Percentiles rank a stretch among this genome's conserved stretches.
These are phyloP conservation scores for Tolypocladium album DNA, from an alignment of 2,329 filamentous ascomycete species.

Conservation along the genomic window DNA sequence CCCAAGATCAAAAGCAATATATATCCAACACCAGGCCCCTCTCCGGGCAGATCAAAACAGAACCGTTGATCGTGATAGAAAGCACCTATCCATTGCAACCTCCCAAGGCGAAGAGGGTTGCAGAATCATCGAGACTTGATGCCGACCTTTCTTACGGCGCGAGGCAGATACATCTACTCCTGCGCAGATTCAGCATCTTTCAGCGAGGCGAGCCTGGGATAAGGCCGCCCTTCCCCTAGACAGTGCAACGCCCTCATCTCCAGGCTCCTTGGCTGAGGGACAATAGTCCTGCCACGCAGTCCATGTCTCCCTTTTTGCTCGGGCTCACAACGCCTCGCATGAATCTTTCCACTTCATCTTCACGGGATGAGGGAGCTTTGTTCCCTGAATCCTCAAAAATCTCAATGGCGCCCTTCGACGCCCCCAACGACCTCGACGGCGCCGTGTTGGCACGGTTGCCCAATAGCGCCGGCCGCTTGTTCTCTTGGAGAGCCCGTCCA, in stretches of 20 bases:
- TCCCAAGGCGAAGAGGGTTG: not conserved
- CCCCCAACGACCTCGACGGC: slow-evolving; percentile 21
- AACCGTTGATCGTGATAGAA: not conserved
- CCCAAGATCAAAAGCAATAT: not conserved
- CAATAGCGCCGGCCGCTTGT: slow-evolving; percentile 21
- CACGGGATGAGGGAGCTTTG: slow-evolving; percentile 9
- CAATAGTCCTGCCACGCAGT: slow-evolving; percentile 80
- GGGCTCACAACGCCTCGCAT: slow-evolving; percentile 58
- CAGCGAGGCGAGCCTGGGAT: not conserved
- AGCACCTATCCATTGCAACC: not conserved
- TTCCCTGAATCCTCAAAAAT: slow-evolving; percentile 41
- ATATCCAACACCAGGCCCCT: not conserved
- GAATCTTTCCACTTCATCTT: slow-evolving; percentile 60
- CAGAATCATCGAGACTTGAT: not conserved
- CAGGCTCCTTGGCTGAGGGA: slow-evolving; percentile 90
- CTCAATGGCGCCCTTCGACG: slow-evolving; percentile 24
- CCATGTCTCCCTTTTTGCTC: slow-evolving; percentile 70
- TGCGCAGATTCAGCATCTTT: not conserved
- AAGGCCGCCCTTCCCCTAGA: not conserved
- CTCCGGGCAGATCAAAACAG: not conserved
- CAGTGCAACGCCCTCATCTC: slow-evolving; percentile 36
- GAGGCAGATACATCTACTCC: not conserved
- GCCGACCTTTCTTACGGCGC: not conserved
- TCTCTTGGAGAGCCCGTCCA: slow-evolving; percentile 29
- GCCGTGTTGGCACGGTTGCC: slow-evolving; percentile 29